Base-by-base conservation (phyloP, 805 yeast genomes). In the Cyberlindnera meyerae region DNA sequence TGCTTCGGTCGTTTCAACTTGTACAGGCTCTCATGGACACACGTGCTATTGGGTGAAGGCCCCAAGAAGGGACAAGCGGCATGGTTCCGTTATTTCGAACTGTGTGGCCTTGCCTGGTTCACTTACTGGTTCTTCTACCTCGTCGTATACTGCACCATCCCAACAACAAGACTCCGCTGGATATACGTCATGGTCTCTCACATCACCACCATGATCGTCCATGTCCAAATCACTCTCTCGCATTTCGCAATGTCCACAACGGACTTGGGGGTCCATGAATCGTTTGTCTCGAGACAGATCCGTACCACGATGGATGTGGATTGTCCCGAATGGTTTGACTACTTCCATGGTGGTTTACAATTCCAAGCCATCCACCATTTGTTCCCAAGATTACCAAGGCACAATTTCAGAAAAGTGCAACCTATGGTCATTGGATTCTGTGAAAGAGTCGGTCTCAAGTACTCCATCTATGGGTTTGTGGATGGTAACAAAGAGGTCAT, bases 301-400 rank as follows among this genome's bases (percentile, higher is more conserved):
- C 70, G 96, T 49, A 88, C 96, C 2, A 87, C 96, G 3, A 88
- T 87, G 96, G 96, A 87, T 56, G 95, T 87, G 24, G 90, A 82
- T 50, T 87, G 96, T 63, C 96, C 96, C 3, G 80, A 75, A 44
- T 87, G 96, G 96, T 68, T 87, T 33, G 96, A 87, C 57, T 88
- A 77, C 51, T 68, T 87, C 53, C 96, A 87, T 54, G 96, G 96
- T 8, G 96, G 96, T 0, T 70, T 87, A 37, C 96, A 87, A 59
- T 87, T 85, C 65, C 96, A 87, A 57, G 93, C 89, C 0, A 76
- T 87, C 34, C 96, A 87, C 57, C 96, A 87, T 56, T 66, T 88
- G 49, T 87, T 87, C 58, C 96, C 96, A 20, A 67, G 96, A 40
- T 58, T 87, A 50, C 96, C 96, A 16, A 71, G 96, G 40, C 96